Evolutionary conservation across 1,284 basidiomycete genomes (phyloP).

Genomic region (Trichosporon sp.): DNA sequence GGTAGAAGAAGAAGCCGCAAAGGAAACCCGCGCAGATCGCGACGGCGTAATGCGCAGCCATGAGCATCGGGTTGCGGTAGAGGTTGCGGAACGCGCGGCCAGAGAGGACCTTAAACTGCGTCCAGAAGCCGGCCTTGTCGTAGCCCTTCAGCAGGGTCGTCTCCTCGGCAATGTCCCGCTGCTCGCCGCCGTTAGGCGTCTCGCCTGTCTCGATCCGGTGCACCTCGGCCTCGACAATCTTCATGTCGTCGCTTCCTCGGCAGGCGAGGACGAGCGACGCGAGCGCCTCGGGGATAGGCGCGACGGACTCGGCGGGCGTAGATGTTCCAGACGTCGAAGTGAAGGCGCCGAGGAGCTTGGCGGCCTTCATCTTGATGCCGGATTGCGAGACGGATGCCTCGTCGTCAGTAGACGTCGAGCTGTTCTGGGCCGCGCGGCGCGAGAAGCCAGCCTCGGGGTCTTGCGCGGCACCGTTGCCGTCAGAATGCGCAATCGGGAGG

Average conservation of each 20-base stretch:
- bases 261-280: constrained; percentile 74
- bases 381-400: neutral
- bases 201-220: constrained; percentile 58
- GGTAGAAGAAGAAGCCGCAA: constrained; percentile 58
- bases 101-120: constrained; percentile 89
- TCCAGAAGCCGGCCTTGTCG: constrained; percentile 79
- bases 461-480: constrained; percentile 31
- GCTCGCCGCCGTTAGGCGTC: constrained; percentile 44
- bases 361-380: constrained; percentile 70
- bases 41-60: constrained; percentile 86
- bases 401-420: constrained; percentile 2
- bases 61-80: constrained; percentile 85
- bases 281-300: constrained; percentile 66
- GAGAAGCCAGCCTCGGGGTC: constrained; percentile 31
- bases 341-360: constrained; percentile 72
- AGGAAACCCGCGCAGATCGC: constrained; percentile 77
- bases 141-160: constrained; percentile 71
- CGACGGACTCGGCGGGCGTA: constrained; percentile 46
- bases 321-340: constrained; percentile 52
- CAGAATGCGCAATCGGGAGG: neutral
- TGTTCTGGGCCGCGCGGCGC: neutral
- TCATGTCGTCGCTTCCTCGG: constrained; percentile 68
- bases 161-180: constrained; percentile 60
- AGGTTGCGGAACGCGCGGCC: constrained; percentile 98
- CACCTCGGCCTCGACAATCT: constrained; percentile 68